These are phyloP conservation scores for Hymenoscyphus scutula DNA, from an alignment of 2,329 filamentous ascomycete genomes.

Conservation along the genomic window DNA sequence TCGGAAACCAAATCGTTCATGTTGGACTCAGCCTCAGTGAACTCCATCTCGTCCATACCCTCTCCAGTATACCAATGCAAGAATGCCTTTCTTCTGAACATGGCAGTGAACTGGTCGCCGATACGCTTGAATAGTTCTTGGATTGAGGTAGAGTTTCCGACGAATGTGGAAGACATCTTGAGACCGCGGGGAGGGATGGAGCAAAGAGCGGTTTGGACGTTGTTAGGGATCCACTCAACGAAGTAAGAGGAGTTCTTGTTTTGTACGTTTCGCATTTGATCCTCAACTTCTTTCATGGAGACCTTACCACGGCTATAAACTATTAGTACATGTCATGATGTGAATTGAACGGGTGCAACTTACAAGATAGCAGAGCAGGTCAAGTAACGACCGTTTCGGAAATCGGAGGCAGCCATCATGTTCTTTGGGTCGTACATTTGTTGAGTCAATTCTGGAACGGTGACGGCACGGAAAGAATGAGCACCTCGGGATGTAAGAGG, in stretches of 20 bases:
- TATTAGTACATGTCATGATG: conserved; percentile 35
- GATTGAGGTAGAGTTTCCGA: conserved; percentile 99
- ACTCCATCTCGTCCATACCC: conserved; percentile 99
- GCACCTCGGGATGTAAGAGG: conserved; percentile 91
- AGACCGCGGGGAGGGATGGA: conserved; percentile 96
- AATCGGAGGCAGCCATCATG: conserved; percentile 99
- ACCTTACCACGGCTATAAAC: conserved; percentile 84
- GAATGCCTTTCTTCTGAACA: conserved; percentile 99
- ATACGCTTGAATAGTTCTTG: conserved; percentile 99
- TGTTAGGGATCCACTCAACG: conserved; percentile 99
- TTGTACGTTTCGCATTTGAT: conserved; percentile 99
- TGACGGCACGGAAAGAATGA: conserved; percentile 95
- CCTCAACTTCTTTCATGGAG: conserved; percentile 99
- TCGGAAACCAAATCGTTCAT: conserved; percentile 99
- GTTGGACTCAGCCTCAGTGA: conserved; percentile 99
- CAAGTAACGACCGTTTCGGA: conserved; percentile 99
- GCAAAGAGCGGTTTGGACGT: conserved; percentile 99
- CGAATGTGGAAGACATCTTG: conserved; percentile 99
- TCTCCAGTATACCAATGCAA: conserved; percentile 99
- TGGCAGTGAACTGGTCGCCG: conserved; percentile 98
- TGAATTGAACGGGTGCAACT: conserved; percentile 14
- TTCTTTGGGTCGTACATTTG: conserved; percentile 99
- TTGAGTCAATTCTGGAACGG: conserved; percentile 96
- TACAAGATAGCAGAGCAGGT: conserved; percentile 97
- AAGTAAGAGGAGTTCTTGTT: conserved; percentile 99